Evolutionary conservation across 2,329 filamentous ascomycete genomes (phyloP), one percentile per base, ranked within the genome.

Genomic region (Aspergillus japonicus): DNA sequence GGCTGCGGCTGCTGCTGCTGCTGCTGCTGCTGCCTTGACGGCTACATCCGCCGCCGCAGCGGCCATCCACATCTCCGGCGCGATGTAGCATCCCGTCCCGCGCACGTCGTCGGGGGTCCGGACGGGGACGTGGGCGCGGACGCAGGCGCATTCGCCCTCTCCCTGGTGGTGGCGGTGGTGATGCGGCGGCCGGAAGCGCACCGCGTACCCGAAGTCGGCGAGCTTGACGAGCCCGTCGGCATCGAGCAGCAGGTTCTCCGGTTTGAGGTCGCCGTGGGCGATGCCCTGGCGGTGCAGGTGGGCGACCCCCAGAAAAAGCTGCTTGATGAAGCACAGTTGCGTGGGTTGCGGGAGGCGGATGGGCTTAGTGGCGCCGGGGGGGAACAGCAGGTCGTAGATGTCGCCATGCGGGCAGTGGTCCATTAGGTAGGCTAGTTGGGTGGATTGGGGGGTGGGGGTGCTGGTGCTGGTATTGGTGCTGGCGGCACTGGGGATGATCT

Each of bases 191-290:
- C 3, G 23, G 2, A 96, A 96, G 19, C 96, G 89, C 72, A 95
- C 91, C 0, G 91, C 92, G 14, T 94, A 90, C 56, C 92, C 92
- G 77, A 96, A 96, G 73, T 96, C 92, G 53, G 91, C 92, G 61
- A 96, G 93, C 78, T 96, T 96, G 58, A 96, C 82, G 73, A 91
- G 89, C 71, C 91, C 91, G 60, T 92, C 86, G 67, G 86, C 87
- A 50, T 87, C 89, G 61, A 96, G 83, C 33, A 96, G 82, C 24
- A 96, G 80, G 68, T 96, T 96, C 74, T 96, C 92, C 11, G 93
- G 83, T 77, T 96, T 96, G 78, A 96, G 90, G 68, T 96, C 92
- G 52, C 92, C 89, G 76, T 96, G 92, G 1, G 92, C 92, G 70
- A 96, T 93, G 59, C 92, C 92, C 69, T 94, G 87, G 61, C 81